Conservation (phyloP, 2,329 filamentous ascomycete genomes). For the Cladosporium phlei region DNA sequence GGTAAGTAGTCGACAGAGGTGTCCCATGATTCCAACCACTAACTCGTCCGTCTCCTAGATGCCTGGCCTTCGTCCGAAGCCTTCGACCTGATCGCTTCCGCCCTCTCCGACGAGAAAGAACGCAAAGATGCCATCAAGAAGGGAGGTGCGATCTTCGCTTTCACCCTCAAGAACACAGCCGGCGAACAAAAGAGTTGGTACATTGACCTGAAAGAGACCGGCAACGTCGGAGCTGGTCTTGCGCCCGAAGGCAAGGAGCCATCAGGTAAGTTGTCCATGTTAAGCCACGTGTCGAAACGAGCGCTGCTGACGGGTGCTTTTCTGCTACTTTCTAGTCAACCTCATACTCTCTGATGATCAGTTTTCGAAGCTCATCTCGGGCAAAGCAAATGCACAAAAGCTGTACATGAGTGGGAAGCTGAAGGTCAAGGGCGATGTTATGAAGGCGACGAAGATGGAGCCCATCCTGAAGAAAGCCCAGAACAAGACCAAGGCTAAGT, state of each 20-base stretch:
- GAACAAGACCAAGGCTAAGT: conserved; percentile 77
- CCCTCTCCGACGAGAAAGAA: conserved; percentile 65
- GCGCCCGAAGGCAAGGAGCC: conserved; percentile 69
- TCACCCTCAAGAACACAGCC: conserved; percentile 81
- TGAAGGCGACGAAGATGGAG: conserved; percentile 98
- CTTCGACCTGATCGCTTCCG: conserved; percentile 79
- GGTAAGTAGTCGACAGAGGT: conserved; percentile 43
- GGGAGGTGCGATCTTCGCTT: conserved; percentile 81
- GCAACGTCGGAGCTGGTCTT: conserved; percentile 71
- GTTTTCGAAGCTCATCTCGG: conserved; percentile 75
- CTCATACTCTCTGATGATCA: conserved; percentile 77
- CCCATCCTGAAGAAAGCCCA: conserved; percentile 85
- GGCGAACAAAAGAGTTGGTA: conserved; percentile 84
- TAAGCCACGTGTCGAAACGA: no score
- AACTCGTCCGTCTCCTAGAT: not conserved
- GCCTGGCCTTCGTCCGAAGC: conserved; percentile 69
- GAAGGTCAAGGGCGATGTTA: conserved; percentile 96
- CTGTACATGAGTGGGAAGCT: conserved; percentile 98
- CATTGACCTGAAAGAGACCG: conserved; percentile 90
- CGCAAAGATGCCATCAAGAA: conserved; percentile 86
- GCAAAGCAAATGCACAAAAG: conserved; percentile 90
- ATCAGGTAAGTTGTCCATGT: conserved; percentile 56
- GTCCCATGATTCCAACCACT: not conserved
- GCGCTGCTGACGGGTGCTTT: not conserved
- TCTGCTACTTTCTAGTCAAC: conserved; percentile 58